These are phyloP conservation scores for Mallotus japonicus DNA, from an alignment of 441 rosid species.

Conservation along the genomic window DNA sequence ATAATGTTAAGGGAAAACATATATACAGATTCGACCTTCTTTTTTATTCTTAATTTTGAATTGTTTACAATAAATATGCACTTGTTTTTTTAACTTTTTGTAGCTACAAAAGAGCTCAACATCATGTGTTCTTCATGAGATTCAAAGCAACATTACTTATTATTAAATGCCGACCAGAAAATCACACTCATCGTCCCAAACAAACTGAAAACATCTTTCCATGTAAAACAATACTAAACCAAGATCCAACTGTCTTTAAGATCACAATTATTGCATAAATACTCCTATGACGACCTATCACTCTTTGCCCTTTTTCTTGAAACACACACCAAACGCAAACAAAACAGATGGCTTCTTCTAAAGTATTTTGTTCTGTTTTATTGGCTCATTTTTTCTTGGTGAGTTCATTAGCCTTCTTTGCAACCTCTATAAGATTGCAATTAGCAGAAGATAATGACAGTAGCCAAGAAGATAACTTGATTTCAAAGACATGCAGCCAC, in stretches of 20 bases:
- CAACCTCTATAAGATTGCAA: background rate
- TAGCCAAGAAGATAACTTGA: constrained; percentile 14
- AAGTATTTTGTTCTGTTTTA: background rate
- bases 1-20: too few relatives aligned
- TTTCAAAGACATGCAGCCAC: constrained; percentile 19
- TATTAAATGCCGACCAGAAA: background rate
- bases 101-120: background rate
- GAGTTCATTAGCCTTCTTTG: background rate
- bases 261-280: too few relatives aligned
- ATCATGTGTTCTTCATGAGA: background rate
- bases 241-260: background rate
- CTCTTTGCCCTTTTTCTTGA: too few relatives aligned
- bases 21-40: too few relatives aligned
- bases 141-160: background rate
- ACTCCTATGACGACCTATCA: too few relatives aligned
- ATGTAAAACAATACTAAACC: background rate
- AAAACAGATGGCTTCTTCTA: constrained; percentile 10
- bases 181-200: background rate
- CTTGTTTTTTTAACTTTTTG: background rate
- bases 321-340: background rate
- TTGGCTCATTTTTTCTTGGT: background rate
- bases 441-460: background rate
- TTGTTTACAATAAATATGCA: background rate
- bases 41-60: too few relatives aligned
- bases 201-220: background rate